Evolutionary conservation across 2,329 filamentous ascomycete species (phyloP).

Genomic region (Exophiala viscosa): DNA sequence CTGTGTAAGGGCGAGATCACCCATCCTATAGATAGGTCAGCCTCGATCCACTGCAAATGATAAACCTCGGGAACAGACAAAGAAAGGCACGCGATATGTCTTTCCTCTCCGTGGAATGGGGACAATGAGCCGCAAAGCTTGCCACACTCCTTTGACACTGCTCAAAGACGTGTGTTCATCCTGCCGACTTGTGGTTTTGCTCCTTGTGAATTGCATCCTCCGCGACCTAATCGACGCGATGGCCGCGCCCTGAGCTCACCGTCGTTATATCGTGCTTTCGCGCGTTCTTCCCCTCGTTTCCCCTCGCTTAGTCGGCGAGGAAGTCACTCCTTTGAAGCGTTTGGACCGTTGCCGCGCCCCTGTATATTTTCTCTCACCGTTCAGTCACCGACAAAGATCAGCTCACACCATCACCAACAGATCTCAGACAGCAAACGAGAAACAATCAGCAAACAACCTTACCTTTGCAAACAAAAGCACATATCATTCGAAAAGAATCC

Average conservation of each 20-base stretch:
- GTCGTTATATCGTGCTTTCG: not conserved
- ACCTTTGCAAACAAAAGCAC: not conserved
- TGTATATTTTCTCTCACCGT: not conserved
- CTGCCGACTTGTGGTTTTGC: no score
- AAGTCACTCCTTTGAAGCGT: not conserved
- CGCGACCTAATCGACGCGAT: not conserved
- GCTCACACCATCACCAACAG: not conserved
- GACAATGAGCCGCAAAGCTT: no score
- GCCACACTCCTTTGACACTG: no score
- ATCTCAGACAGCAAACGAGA: not conserved
- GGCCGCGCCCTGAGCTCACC: not conserved
- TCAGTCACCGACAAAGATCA: not conserved
- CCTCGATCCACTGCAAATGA: constrained; percentile 3
- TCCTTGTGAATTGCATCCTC: no score
- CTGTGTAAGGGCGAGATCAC: not conserved
- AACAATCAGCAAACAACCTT: not conserved
- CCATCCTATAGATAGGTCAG: constrained; percentile 5
- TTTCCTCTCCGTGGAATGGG: not conserved
- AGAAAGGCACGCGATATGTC: not conserved
- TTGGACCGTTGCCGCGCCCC: not conserved
- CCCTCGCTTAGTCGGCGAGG: not conserved
- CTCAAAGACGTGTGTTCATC: no score
- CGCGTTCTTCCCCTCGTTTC: not conserved
- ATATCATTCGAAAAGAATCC: not conserved
- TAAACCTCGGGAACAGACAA: constrained; percentile 1